These are phyloP conservation scores for Raphanus sativus DNA, from an alignment of 345 rosid species.

Conservation along the genomic window DNA sequence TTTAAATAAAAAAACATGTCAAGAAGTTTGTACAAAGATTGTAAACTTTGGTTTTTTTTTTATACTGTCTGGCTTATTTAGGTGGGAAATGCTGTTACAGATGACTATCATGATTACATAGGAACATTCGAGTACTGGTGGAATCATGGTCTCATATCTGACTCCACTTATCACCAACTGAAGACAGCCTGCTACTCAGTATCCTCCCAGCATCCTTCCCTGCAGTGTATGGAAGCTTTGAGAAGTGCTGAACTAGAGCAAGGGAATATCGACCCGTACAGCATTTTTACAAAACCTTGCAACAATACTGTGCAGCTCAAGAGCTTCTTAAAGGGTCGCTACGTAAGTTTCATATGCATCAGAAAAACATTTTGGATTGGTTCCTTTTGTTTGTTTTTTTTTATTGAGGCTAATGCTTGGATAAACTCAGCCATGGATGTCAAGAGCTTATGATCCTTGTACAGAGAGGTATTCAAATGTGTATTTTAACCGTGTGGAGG, in stretches of 20 bases:
- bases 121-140: conserved; percentile 98
- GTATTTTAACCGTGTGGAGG: conserved; percentile 78
- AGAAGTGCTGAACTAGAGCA: conserved; percentile 57
- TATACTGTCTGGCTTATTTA: conserved; percentile 31
- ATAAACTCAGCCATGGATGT: conserved; percentile 83
- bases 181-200: conserved; percentile 53
- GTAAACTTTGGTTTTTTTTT: not conserved
- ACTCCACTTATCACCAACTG: conserved; percentile 66
- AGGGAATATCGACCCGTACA: conserved; percentile 85
- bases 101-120: conserved; percentile 73
- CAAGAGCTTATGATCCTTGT: conserved; percentile 98
- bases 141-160: conserved; percentile 94
- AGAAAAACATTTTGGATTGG: conserved; percentile 5
- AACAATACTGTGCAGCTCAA: conserved; percentile 50
- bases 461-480: conserved; percentile 70
- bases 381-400: not conserved
- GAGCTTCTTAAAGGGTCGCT: conserved; percentile 64
- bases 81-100: conserved; percentile 98
- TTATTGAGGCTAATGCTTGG: conserved; percentile 1
- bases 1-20: not conserved
- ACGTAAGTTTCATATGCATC: conserved; percentile 66
- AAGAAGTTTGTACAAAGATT: conserved; percentile 15
- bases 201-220: conserved; percentile 71
- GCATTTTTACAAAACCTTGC: conserved; percentile 85
- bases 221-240: conserved; percentile 63